Evolutionary conservation across 129 eudicot genomes (phyloP).

Genomic region (Pseudognaphalium luteoalbum): DNA sequence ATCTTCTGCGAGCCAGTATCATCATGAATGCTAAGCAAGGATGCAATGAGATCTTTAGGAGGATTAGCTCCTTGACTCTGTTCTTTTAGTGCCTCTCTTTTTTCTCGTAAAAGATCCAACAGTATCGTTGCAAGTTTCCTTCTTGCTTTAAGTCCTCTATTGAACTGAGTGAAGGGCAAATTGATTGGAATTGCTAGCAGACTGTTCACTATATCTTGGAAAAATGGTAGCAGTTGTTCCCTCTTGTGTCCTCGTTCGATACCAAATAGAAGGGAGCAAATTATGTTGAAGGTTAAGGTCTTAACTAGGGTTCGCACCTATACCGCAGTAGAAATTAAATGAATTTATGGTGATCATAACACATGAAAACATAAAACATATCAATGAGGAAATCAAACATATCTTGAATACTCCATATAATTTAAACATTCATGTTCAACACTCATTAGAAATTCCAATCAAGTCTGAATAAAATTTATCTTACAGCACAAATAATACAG

Average conservation of each 20-base stretch:
- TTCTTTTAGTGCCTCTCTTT: constrained; percentile 26
- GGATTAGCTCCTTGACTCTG: constrained; percentile 9
- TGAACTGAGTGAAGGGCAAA: constrained; percentile 37
- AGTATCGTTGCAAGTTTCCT: constrained; percentile 24
- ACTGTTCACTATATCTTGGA: constrained; percentile 25
- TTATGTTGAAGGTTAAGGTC: constrained; percentile 39
- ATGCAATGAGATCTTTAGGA: constrained; percentile 40
- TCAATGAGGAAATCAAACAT: no score
- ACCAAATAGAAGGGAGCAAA: constrained; percentile 38
- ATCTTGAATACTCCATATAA: no score
- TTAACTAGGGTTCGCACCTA: constrained; percentile 38
- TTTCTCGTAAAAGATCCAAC: constrained; percentile 33
- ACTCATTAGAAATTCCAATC: no score
- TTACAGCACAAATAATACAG: no score
- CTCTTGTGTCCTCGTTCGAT: constrained; percentile 31
- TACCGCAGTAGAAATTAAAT: no score
- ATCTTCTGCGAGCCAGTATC: neutral
- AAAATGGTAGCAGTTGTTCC: constrained; percentile 25
- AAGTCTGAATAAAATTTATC: no score
- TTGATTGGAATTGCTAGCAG: constrained; percentile 34
- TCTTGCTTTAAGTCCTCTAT: constrained; percentile 33
- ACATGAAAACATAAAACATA: no score
- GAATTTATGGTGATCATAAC: no score
- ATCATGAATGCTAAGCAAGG: constrained; percentile 25
- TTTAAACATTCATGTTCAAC: no score